Base-by-base conservation (phyloP, 768 basidiomycete genomes). In the Mycena haematopus region DNA sequence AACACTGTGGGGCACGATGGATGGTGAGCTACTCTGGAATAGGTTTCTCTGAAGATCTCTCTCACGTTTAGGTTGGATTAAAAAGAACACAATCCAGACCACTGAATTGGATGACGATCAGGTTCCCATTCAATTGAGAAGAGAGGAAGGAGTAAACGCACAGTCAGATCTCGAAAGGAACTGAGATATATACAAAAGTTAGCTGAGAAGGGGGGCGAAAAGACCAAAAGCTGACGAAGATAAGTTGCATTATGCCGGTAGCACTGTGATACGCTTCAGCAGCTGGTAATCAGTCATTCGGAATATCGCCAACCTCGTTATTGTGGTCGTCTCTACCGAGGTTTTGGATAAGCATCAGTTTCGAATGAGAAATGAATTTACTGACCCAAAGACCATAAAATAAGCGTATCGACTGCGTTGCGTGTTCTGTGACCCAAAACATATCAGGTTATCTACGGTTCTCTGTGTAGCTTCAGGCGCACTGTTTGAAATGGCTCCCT, bases 51-150 rank as follows among this genome's bases (percentile, higher is more conserved):
- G 13, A 51, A 9, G 19, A 8, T n/a, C 0, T 31, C 19, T 14
- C 50, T 51, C 50, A 51, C 50, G 50, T 27, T 51, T 51, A n/a
- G 50, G 29, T 33, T 51, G 50, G 14, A 51, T 17, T 7, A 51
- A 33, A 17, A 33, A 51, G 50, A 51, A 33, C 9, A 29, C 19
- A 5, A 51, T 51, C 50, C 50, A 51, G 17, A 19, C 50, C 50
- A 51, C 50, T 51, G 31, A 51, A 31, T 51, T 7, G n/a, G 19
- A 11, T 19, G 5, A 33, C 13, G 15, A 15, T 51, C n/a, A 51
- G 29, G 29, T 31, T 6, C 2, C 7, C 7, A 42, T 9, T 42
- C 4, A 10, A 17, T 27, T 27, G 9, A 15, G 1, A 15, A 21
- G 9, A 27, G 9, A 51, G 27, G 19, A 27, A 1, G n/a, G n/a